Evolutionary conservation across 2,329 filamentous ascomycete species (phyloP).

Genomic region (Trichoderma brevicompactum): DNA sequence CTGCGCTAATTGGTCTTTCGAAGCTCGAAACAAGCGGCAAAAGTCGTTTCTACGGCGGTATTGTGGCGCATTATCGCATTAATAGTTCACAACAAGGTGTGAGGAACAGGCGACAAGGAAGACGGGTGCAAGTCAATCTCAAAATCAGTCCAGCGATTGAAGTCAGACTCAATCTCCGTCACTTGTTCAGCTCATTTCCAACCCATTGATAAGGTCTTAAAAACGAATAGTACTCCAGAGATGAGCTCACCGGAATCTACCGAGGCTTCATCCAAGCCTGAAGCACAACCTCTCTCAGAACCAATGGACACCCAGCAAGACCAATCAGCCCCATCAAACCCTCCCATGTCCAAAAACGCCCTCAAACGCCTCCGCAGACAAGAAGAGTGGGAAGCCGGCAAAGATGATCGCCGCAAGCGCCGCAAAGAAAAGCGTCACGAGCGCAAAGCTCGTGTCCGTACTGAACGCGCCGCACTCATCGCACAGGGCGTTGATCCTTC

Average conservation of each 20-base stretch:
- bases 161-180: no score
- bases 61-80: no score
- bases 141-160: no score
- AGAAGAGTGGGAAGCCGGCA: slow-evolving; percentile 76
- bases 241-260: slow-evolving; percentile 2
- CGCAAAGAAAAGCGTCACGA: slow-evolving; percentile 60
- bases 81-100: no score
- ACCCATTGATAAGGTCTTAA: background rate
- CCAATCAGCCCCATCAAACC: slow-evolving; percentile 21
- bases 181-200: background rate
- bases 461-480: slow-evolving; percentile 55
- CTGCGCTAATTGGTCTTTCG: no score
- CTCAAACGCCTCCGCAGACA: slow-evolving; percentile 76
- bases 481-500: slow-evolving; percentile 52
- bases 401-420: slow-evolving; percentile 59
- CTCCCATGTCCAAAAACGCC: slow-evolving; percentile 77
- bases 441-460: slow-evolving; percentile 53
- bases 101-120: no score
- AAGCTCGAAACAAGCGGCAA: no score
- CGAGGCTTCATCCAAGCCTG: background rate
- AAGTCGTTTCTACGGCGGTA: no score
- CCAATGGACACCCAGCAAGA: slow-evolving; percentile 5
- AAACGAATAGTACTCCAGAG: background rate
- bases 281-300: background rate
- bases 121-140: no score